Evolutionary conservation across 371 early-diverging fungal species (phyloP), one percentile per base, ranked within the genome.

Genomic region (Fennellomyces sp.): DNA sequence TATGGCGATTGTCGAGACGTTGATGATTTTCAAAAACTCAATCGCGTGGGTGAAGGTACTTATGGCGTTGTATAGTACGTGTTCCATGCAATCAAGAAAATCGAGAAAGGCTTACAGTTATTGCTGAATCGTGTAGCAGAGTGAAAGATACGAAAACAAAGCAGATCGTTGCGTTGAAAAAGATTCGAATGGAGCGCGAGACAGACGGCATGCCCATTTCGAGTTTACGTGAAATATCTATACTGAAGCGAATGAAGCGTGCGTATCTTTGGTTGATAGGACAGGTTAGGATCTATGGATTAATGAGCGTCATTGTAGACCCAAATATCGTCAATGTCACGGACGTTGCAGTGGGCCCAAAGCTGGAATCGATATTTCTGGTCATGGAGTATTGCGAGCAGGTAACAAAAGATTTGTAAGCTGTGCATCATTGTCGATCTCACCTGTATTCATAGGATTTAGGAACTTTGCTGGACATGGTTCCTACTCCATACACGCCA

Each of bases 191-290:
- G 76, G 94, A 94, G 39, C 76, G 87, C n/a, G 87, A 84, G 57
- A 90, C 89, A 45, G 90, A 86, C 51, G 94, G 94, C 13, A 69
- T 94, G 67, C 94, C 94, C 10, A 65, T 92, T 29, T 87, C 91
- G 17, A 91, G 95, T 15, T 69, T 98, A 50, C 75, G 98, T 39
- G 99, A 99, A 70, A 97, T 99, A 61, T 86, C 91, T 50, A 83
- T 99, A 19, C 73, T 99, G 50, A 93, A 91, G 68, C 76, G 81
- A 30, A 80, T 97, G 60, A 68, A 78, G 17, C 97, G 98, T 72
- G n/a, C n/a, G n/a, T n/a, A n/a, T n/a, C n/a, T n/a, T n/a, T n/a
- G n/a, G n/a, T n/a, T n/a, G n/a, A n/a, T n/a, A n/a, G n/a, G n/a
- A n/a, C n/a, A n/a, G n/a, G n/a, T n/a, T n/a, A n/a, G n/a, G n/a